Conservation (phyloP, 164 flowering plant species). For the Aristolochia fimbriata region DNA sequence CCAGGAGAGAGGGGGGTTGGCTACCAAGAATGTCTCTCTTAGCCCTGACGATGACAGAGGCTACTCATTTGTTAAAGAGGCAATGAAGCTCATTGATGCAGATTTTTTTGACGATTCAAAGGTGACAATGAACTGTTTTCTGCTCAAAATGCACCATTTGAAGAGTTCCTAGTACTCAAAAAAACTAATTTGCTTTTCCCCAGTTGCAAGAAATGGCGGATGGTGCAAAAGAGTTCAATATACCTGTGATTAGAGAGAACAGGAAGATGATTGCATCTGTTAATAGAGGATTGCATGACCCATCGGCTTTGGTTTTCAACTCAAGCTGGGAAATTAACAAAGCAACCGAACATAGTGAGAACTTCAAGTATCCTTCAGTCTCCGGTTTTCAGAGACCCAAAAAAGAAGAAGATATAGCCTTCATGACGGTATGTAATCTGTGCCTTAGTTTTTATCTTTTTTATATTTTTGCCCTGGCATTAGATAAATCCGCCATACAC, state of each 20-base stretch:
- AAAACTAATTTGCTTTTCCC: neutral
- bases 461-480: neutral
- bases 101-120: slow-evolving; percentile 46
- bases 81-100: slow-evolving; percentile 47
- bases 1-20: neutral
- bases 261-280: slow-evolving; percentile 62
- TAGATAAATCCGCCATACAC: too few relatives aligned
- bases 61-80: slow-evolving; percentile 11
- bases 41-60: neutral
- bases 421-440: slow-evolving; percentile 48
- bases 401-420: slow-evolving; percentile 59
- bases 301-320: slow-evolving; percentile 64
- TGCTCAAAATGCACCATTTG: too few relatives aligned
- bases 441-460: neutral
- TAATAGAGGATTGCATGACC: slow-evolving; percentile 71
- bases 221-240: slow-evolving; percentile 52
- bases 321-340: slow-evolving; percentile 36
- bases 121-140: slow-evolving; percentile 22
- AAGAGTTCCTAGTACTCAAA: too few relatives aligned
- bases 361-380: slow-evolving; percentile 34
- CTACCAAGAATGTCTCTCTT: neutral
- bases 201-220: slow-evolving; percentile 61
- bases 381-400: slow-evolving; percentile 36
- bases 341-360: slow-evolving; percentile 7
- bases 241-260: slow-evolving; percentile 50